Evolutionary conservation across 441 rosid species (phyloP).

Genomic region (Raphanus hybrid): DNA sequence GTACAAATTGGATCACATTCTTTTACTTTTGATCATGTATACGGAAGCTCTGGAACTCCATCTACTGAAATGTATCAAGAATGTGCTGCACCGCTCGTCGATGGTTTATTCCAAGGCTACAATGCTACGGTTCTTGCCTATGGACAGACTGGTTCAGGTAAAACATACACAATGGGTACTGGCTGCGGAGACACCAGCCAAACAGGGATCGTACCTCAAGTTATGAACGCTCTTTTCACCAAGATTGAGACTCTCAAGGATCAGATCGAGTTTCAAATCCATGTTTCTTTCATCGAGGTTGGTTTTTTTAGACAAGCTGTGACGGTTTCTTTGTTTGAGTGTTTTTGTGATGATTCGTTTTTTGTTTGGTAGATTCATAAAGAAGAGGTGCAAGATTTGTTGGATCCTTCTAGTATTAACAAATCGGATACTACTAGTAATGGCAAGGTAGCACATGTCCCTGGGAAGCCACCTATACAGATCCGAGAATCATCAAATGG

Average conservation of each 20-base stretch:
- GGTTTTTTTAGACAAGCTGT: background rate
- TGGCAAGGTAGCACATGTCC: conserved; percentile 58
- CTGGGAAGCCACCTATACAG: conserved; percentile 94
- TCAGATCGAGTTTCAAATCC: conserved; percentile 83
- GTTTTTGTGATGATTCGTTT: background rate
- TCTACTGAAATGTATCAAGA: conserved; percentile 87
- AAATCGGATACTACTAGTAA: conserved; percentile 56
- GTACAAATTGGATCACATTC: conserved; percentile 96
- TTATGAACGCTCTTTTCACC: conserved; percentile 81
- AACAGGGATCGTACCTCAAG: conserved; percentile 84
- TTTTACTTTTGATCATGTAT: conserved; percentile 96
- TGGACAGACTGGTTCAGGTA: conserved; percentile 99
- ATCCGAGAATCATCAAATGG: conserved; percentile 97
- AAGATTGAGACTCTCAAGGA: conserved; percentile 81
- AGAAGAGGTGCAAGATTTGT: conserved; percentile 97
- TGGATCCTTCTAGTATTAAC: conserved; percentile 64
- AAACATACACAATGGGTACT: conserved; percentile 99
- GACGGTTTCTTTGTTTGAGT: background rate
- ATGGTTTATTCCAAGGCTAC: conserved; percentile 96
- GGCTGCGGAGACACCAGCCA: conserved; percentile 82
- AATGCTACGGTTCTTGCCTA: conserved; percentile 99
- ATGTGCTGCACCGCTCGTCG: conserved; percentile 84
- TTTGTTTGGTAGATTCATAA: conserved; percentile 75
- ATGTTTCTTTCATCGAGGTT: conserved; percentile 98
- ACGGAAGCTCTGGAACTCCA: conserved; percentile 82